Conservation (phyloP, 1,284 basidiomycete species). For the Cystobasidium sp. region DNA sequence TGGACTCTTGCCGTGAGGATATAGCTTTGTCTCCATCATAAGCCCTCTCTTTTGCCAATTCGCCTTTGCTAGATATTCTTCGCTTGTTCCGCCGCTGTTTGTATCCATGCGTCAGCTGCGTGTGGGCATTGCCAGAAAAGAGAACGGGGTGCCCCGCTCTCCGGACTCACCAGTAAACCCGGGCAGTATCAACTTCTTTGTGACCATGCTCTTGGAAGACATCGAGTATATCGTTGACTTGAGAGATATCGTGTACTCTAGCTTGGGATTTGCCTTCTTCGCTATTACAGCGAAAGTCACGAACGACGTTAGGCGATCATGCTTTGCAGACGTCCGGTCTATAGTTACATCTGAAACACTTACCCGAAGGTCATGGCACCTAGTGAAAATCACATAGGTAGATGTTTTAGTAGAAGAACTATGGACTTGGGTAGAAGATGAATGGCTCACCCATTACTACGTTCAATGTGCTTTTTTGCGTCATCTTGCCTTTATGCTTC, state of each 20-base stretch:
- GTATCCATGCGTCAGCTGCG: not conserved
- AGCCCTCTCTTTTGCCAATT: slow-evolving; percentile 58
- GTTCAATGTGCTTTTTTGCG: not conserved
- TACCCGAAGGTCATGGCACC: slow-evolving; percentile 36
- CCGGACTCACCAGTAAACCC: slow-evolving; percentile 58
- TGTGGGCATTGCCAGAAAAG: not conserved
- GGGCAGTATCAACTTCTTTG: slow-evolving; percentile 64
- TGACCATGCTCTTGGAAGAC: slow-evolving; percentile 67
- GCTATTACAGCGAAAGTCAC: slow-evolving; percentile 37
- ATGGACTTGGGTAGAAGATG: too few relatives aligned
- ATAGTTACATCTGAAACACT: not conserved
- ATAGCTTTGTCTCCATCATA: slow-evolving; percentile 62
- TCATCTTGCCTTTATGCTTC: not conserved
- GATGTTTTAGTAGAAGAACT: not conserved
- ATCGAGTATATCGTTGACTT: slow-evolving; percentile 64
- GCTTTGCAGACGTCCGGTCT: not conserved
- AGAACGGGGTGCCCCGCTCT: not conserved
- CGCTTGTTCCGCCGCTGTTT: slow-evolving; percentile 60
- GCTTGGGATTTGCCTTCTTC: slow-evolving; percentile 60
- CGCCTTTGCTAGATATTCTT: slow-evolving; percentile 56
- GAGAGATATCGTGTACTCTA: slow-evolving; percentile 63
- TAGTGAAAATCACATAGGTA: not conserved
- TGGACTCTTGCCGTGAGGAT: slow-evolving; percentile 50
- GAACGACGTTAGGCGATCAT: not conserved
- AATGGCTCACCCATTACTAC: slow-evolving; percentile 2